phyloP scores from a whole-genome alignment of 2,329 filamentous ascomycete species.

The Fusarium zealandicum region DNA sequence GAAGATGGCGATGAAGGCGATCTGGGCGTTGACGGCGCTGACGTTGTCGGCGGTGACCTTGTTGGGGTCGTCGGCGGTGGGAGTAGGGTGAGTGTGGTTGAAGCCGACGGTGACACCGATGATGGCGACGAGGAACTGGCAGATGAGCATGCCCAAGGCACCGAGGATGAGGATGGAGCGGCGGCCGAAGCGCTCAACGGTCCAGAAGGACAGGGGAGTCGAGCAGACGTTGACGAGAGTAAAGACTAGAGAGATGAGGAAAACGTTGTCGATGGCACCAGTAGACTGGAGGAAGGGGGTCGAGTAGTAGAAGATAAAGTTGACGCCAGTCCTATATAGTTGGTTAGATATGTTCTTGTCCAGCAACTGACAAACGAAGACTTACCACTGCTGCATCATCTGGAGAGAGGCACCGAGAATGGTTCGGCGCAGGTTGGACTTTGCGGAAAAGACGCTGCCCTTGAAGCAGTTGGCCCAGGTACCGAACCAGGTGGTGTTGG shows the following conservation, averaged over 20 bases:
- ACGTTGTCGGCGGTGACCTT: slow-evolving; percentile 59
- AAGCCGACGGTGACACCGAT: slow-evolving; percentile 69
- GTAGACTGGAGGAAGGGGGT: slow-evolving; percentile 84
- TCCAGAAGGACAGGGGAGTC: slow-evolving; percentile 87
- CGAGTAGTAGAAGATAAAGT: slow-evolving; percentile 91
- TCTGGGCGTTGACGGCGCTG: slow-evolving; percentile 65
- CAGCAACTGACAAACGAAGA: not conserved
- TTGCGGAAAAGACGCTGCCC: slow-evolving; percentile 43
- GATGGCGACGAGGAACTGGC: slow-evolving; percentile 87
- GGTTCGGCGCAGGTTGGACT: slow-evolving; percentile 50
- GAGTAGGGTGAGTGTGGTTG: slow-evolving; percentile 57
- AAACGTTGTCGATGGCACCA: slow-evolving; percentile 77
- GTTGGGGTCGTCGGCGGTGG: slow-evolving; percentile 44
- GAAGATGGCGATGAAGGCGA: slow-evolving; percentile 89
- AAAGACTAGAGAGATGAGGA: slow-evolving; percentile 85
- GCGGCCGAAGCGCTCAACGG: slow-evolving; percentile 82
- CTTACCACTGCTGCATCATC: slow-evolving; percentile 77
- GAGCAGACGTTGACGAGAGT: slow-evolving; percentile 88
- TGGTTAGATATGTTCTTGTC: slow-evolving; percentile 4
- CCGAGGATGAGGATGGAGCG: slow-evolving; percentile 81
- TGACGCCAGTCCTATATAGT: slow-evolving; percentile 76
- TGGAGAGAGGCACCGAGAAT: slow-evolving; percentile 76
- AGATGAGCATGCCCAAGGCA: slow-evolving; percentile 81
- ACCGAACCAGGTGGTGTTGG: slow-evolving; percentile 19
- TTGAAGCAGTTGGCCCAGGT: slow-evolving; percentile 36